Evolutionary conservation across 352 stramenopile species (phyloP), one percentile per base, ranked within the genome.

Genomic region (Phytopythium cucurbitacearum): DNA sequence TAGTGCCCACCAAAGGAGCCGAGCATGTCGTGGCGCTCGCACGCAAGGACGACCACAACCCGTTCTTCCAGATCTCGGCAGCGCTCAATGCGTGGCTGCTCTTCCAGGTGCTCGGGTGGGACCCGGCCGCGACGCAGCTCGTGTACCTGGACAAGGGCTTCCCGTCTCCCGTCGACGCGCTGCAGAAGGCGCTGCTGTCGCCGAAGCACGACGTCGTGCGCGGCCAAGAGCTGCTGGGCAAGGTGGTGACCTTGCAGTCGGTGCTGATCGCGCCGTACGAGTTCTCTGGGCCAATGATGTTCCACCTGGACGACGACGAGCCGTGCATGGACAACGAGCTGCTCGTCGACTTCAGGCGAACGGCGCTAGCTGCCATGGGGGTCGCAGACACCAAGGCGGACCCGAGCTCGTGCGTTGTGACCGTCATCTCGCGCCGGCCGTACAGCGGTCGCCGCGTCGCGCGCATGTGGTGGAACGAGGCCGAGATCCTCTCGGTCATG

Each of bases 381-480:
- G 40, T 59, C 28, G 38, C 68, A 10, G 40, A 44, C 60, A 7
- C 37, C 10, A 10, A 53, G 47, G 40, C 34, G 7, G 45, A 63
- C 21, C 44, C 55, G 4, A 51, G 59, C 0, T 48, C 48, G 3
- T 67, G 71, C 53, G 41, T 63, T 7, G 56, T 89, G 38, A 89
- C 79, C 0, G 62, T 87, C 21, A 84, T 89, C 46, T 77, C 74
- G 11, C 69, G 79, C 33, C 57, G 73, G 0, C 62, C 72, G 5
- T 85, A 85, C 49, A 43, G 41, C 2, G 79, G 79, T 4, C 76
- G 79, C 16, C 60, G 42, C 10, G 33, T 90, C 13, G 61, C 80
- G 49, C 79, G 79, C 38, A 65, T 84, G 21, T 90, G 79, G 79
- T 36, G 71, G 11, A 90, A 87, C 43, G 76, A 87, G 40, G 66